These are phyloP conservation scores for Phytophthora cryptogea DNA, from an alignment of 352 stramenopile species.

Conservation along the genomic window DNA sequence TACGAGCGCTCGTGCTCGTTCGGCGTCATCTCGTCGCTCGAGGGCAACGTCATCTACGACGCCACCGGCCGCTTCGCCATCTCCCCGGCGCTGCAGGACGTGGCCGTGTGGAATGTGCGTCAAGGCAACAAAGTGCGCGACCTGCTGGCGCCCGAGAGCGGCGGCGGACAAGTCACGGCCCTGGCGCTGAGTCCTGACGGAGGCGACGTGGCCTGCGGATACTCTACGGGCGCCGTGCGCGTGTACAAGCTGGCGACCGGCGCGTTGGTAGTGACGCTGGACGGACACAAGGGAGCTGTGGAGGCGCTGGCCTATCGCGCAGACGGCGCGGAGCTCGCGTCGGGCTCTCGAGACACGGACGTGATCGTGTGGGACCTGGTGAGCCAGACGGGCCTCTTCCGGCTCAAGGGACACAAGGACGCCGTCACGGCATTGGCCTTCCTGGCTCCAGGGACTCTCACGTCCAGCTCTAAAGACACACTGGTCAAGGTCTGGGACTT, in stretches of 20 bases:
- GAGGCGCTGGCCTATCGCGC: slow-evolving; percentile 76
- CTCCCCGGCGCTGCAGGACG: slow-evolving; percentile 87
- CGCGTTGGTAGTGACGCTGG: slow-evolving; percentile 81
- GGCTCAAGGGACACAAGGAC: slow-evolving; percentile 93
- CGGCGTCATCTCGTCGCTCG: slow-evolving; percentile 89
- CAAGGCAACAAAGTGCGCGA: slow-evolving; percentile 85
- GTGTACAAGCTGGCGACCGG: slow-evolving; percentile 83
- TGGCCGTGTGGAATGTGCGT: slow-evolving; percentile 93
- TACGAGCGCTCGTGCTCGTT: slow-evolving; percentile 91
- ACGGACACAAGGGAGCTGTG: slow-evolving; percentile 88
- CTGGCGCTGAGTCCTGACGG: slow-evolving; percentile 82
- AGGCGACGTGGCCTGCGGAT: slow-evolving; percentile 76
- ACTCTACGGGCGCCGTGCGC: slow-evolving; percentile 80
- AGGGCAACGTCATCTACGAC: slow-evolving; percentile 91
- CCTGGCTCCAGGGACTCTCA: slow-evolving; percentile 52
- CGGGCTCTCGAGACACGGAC: slow-evolving; percentile 91
- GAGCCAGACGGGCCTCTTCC: slow-evolving; percentile 87
- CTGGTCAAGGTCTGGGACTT: slow-evolving; percentile 96
- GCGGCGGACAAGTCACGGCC: slow-evolving; percentile 76
- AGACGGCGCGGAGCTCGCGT: slow-evolving; percentile 82
- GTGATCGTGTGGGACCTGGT: slow-evolving; percentile 95
- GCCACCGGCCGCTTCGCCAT: slow-evolving; percentile 86
- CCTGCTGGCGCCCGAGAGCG: slow-evolving; percentile 42
- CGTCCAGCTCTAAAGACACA: slow-evolving; percentile 92
- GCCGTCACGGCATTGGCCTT: slow-evolving; percentile 91